Evolutionary conservation across 2,329 filamentous ascomycete genomes (phyloP), one percentile per base, ranked within the genome.

Genomic region (Neoarthrinium moseri): DNA sequence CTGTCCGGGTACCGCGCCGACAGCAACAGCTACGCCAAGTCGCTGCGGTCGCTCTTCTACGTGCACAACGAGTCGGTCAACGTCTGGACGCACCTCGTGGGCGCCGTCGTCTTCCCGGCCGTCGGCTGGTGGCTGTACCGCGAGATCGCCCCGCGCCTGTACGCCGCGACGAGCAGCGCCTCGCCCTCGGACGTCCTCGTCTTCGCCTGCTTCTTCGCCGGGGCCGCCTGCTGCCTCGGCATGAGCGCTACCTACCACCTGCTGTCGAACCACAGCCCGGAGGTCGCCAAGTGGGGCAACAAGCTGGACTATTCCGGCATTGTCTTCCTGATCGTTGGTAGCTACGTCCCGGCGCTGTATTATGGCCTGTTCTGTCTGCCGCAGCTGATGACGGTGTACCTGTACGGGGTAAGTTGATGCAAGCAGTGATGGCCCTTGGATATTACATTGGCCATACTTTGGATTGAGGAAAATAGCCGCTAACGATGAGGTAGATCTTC

Each of bases 271-370:
- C 94, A 99, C 66, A 94, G 88, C 15, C 80, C 83, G 29, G 68
- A 69, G 2, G 89, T 96, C 12, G 84, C 87, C 2, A 84, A 81
- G 51, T 88, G 90, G 73, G 91, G 91, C 10, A 97, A 97, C 64
- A 89, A 95, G 65, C 72, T 97, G 46, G 94, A 99, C 64, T 97
- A 99, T 64, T 81, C 92, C 5, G 94, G 94, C 6, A 99, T 99
- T 56, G 89, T 97, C 23, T 81, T 85, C 39, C 72, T 99, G 55
- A 97, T 97, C 48, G 88, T 92, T 55, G 94, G 94, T 6, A 92
- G 87, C 63, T 96, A 92, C 61, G 81, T 97, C 36, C 91, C 94
- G 2, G 87, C 88, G 40, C 67, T 99, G 48, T 94, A 89, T 66
- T 96, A 95, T 65, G 91, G 86, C 4, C 90, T 95, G 64, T 89